These are phyloP conservation scores for Hypomyces perniciosus DNA, from an alignment of 2,329 filamentous ascomycete species.

Conservation along the genomic window DNA sequence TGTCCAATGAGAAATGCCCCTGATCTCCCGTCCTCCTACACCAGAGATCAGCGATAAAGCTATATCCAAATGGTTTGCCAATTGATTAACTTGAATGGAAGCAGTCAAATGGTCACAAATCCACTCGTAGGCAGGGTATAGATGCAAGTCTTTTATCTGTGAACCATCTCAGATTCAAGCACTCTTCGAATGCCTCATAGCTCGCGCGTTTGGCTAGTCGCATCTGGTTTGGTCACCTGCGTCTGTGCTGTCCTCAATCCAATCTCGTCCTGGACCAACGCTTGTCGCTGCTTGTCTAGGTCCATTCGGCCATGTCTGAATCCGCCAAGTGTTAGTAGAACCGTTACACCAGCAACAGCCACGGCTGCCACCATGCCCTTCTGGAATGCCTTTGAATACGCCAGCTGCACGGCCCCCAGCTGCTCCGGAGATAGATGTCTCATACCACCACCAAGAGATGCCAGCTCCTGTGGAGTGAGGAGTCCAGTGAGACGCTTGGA, in stretches of 20 bases:
- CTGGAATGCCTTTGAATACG: slow-evolving; percentile 40
- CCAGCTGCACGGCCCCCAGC: slow-evolving; percentile 27
- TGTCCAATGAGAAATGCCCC: no score
- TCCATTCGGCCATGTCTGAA: slow-evolving; percentile 26
- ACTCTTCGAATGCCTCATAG: not conserved
- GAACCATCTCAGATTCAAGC: no score
- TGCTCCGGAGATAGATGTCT: slow-evolving; percentile 23
- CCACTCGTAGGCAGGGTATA: no score
- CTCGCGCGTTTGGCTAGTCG: not conserved
- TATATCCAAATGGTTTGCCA: no score
- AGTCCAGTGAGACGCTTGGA: slow-evolving; percentile 23
- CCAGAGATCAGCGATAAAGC: no score
- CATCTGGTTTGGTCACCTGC: not conserved
- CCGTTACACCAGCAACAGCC: slow-evolving; percentile 33
- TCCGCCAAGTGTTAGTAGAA: slow-evolving; percentile 35
- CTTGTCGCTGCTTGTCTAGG: slow-evolving; percentile 18
- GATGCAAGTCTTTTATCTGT: no score
- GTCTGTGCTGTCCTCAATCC: not conserved
- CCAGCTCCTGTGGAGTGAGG: slow-evolving; percentile 24
- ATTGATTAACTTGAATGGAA: no score
- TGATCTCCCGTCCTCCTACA: no score
- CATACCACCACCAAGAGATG: slow-evolving; percentile 19
- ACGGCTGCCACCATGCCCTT: slow-evolving; percentile 42
- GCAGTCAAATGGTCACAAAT: no score
- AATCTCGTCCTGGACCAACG: slow-evolving; percentile 14